Evolutionary conservation across 1,284 basidiomycete species (phyloP), one percentile per base, ranked within the genome.

Genomic region (Inonotus hispidus): DNA sequence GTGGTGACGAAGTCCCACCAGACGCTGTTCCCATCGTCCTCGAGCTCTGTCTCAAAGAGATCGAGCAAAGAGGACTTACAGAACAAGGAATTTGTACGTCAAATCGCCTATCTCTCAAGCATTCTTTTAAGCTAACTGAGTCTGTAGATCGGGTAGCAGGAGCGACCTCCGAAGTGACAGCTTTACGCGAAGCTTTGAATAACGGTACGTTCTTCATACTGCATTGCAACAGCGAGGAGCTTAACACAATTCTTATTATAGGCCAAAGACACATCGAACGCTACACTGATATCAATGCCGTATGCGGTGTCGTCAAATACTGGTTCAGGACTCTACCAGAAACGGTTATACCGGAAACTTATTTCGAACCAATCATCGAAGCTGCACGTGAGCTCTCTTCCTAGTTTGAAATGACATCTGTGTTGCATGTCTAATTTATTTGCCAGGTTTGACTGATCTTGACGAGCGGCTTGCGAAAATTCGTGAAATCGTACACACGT

Each of bases 41-140:
- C 41, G 79, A 85, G 60, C 77, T 78, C 55, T 86, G 87, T 68
- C 73, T 93, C 47, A 66, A 68, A 1, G 89, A 89, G 70, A 81
- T 93, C 27, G 91, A 93, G 71, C 67, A 73, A 13, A 83, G 89
- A 61, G 92, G 90, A 25, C 73, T 93, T 65, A 82, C 77, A 14
- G 89, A 93, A 77, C 83, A 89, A 65, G 91, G 91, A 21, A 90
- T 93, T 38, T 93, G 89, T 92, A 70, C 69, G 86, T 78, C n/a
- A 19, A 37, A 38, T 7, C 19, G n/a, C 3, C n/a, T 35, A 23
- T 35, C 47, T 55, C 35, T 37, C 43, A 23, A n/a, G 21, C 13
- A 21, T 35, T 32, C 7, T 27, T 21, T 56, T 65, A 29, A 61
- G 47, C 50, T 60, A 13, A 63, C 27, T 2, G 21, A 29, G 54